Evolutionary conservation across 2,329 filamentous ascomycete genomes (phyloP), one percentile per base, ranked within the genome.

Genomic region (Tolypocladium endophyticum): DNA sequence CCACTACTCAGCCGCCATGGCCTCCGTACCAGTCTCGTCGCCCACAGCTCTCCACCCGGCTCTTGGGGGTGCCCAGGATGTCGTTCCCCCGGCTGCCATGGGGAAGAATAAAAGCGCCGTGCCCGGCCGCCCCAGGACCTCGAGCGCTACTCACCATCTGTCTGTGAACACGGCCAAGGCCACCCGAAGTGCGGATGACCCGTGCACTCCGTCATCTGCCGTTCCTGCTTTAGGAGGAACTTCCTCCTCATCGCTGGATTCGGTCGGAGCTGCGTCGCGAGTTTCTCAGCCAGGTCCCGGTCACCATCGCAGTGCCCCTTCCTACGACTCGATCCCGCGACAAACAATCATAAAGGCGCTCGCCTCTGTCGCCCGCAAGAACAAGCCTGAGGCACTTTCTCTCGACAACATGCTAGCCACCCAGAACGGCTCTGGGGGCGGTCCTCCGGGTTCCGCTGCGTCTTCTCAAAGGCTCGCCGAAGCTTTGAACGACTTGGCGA

Each of bases 291-390:
- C 50, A 7, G 20, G 5, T 25, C 63, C 62, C 63, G 73, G 67
- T 56, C 68, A 80, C 64, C 77, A 74, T 57, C 81, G 79, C 70
- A 79, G 75, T 71, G 73, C 76, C 20, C 77, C 79, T 38, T 87
- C 86, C 14, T 80, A 83, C 70, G 87, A 90, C 67, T 57, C 64
- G 1, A 79, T 92, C 64, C 89, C 90, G 16, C 85, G 86, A 63
- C 90, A 93, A 74, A 93, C 90, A 59, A 86, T 92, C 68, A 85
- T 92, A 77, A 92, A 94, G 76, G 89, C 89, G 7, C 76, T 93
- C 65, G 88, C 88, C 59, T 92, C 89, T 18, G 79, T 83, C 52
- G 77, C 81, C 60, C 81, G 81, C 68, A 82, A 79, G 66, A 80
- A 81, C 66, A 83, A 84, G 68, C 82, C 86, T 58, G 81, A 87